Evolutionary conservation across 306 rosid species (phyloP).

Genomic region (Lablab purpureus): DNA sequence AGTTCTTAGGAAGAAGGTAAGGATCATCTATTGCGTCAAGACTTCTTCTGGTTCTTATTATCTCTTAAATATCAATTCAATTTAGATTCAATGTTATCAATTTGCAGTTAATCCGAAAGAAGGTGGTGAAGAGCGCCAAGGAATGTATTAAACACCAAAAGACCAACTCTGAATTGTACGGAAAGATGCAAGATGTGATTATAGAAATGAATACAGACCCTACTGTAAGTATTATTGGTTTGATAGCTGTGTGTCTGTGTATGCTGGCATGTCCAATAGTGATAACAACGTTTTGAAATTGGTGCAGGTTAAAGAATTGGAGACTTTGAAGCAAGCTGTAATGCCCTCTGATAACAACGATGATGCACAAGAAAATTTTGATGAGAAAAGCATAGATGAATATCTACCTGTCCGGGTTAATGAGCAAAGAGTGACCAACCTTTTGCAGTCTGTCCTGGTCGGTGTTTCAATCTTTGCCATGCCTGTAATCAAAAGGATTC

Average conservation of each 20-base stretch:
- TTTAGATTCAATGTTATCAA: conserved; percentile 30
- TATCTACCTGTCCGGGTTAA: conserved; percentile 83
- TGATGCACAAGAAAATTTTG: conserved; percentile 55
- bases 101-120: conserved; percentile 73
- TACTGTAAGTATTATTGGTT: conserved; percentile 56
- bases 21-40: conserved; percentile 30
- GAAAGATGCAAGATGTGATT: conserved; percentile 77
- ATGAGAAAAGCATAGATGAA: conserved; percentile 76
- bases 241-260: neutral
- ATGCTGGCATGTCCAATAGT: conserved; percentile 14
- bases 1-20: conserved; percentile 71
- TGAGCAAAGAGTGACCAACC: conserved; percentile 90
- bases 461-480: conserved; percentile 69
- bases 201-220: conserved; percentile 78
- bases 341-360: conserved; percentile 56
- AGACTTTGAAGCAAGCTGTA: conserved; percentile 72
- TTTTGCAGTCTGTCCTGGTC: conserved; percentile 77
- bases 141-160: conserved; percentile 70
- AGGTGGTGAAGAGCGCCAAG: conserved; percentile 81
- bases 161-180: conserved; percentile 68
- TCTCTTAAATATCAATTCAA: conserved; percentile 15
- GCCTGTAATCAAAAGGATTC: conserved; percentile 74
- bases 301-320: conserved; percentile 56
- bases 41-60: conserved; percentile 20
- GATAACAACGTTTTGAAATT: conserved; percentile 31